phyloP scores from a whole-genome alignment of 208 protist genomes.

The Crithidia fasciculata region DNA sequence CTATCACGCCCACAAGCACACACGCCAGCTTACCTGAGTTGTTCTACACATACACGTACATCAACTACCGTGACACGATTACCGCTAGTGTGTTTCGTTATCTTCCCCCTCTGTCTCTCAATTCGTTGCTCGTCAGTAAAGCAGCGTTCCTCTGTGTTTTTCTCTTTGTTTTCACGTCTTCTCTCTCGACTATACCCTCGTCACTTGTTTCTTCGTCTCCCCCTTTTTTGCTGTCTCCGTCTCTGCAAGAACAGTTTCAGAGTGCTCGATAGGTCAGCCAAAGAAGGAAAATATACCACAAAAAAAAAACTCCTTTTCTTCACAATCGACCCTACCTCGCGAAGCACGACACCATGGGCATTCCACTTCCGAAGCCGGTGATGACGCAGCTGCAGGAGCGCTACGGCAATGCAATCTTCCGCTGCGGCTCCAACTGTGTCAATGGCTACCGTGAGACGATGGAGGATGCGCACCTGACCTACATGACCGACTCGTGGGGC shows the following conservation, averaged over 20 bases:
- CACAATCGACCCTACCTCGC: slow-evolving; percentile 4
- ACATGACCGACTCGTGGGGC: slow-evolving; percentile 82
- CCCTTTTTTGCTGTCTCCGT: slow-evolving; percentile 10
- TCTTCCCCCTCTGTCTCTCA: too few relatives aligned
- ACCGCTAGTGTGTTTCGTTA: too few relatives aligned
- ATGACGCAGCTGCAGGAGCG: slow-evolving; percentile 89
- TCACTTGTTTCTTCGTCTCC: background rate
- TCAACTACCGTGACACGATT: too few relatives aligned
- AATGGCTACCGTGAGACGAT: slow-evolving; percentile 93
- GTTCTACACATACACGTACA: too few relatives aligned
- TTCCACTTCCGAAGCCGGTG: slow-evolving; percentile 90
- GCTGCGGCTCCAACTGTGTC: slow-evolving; percentile 87
- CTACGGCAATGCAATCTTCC: slow-evolving; percentile 88
- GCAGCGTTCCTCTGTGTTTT: too few relatives aligned
- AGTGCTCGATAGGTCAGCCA: too few relatives aligned
- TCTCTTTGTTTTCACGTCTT: background rate
- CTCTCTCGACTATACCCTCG: slow-evolving; percentile 10
- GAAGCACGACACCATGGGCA: slow-evolving; percentile 67
- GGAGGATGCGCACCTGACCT: slow-evolving; percentile 88
- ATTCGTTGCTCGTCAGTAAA: too few relatives aligned
- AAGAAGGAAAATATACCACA: too few relatives aligned
- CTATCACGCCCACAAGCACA: too few relatives aligned
- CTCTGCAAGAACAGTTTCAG: background rate
- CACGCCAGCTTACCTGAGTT: too few relatives aligned
- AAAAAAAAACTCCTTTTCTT: background rate